Percentiles rank a stretch among this genome's conserved stretches.
Evolutionary conservation across 2,329 filamentous ascomycete species (phyloP).

Genomic region (Ophiostoma sp.): DNA sequence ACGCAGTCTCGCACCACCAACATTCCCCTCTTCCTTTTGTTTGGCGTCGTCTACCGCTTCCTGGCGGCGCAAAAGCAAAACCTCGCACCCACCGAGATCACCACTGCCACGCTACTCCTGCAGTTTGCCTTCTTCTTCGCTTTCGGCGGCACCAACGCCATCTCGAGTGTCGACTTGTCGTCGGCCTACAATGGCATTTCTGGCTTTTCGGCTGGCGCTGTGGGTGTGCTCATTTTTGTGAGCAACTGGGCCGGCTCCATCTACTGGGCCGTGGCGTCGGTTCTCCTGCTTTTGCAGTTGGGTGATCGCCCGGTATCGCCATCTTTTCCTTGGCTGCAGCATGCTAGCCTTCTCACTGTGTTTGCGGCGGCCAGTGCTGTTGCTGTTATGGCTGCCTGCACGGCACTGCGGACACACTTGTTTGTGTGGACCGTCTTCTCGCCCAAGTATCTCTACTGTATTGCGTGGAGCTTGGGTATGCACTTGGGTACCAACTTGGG

Average conservation of each 20-base stretch:
- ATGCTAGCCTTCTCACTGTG: slow-evolving; percentile 66
- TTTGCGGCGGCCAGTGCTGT: slow-evolving; percentile 66
- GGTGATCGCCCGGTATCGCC: neutral
- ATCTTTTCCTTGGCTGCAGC: slow-evolving; percentile 38
- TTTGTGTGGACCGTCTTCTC: slow-evolving; percentile 99
- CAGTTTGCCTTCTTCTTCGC: slow-evolving; percentile 87
- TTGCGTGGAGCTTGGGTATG: slow-evolving; percentile 83
- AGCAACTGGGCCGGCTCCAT: slow-evolving; percentile 91
- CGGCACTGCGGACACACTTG: slow-evolving; percentile 77
- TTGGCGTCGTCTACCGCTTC: slow-evolving; percentile 59
- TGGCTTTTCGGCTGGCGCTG: slow-evolving; percentile 75
- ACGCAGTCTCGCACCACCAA: slow-evolving; percentile 87
- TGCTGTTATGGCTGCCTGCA: slow-evolving; percentile 87
- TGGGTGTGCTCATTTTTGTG: slow-evolving; percentile 80
- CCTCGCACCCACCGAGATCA: slow-evolving; percentile 59
- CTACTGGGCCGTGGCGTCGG: slow-evolving; percentile 74
- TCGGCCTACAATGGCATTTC: slow-evolving; percentile 92
- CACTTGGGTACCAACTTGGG: slow-evolving; percentile 73
- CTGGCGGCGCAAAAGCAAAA: slow-evolving; percentile 39
- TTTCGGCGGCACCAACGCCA: slow-evolving; percentile 87
- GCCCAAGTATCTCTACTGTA: slow-evolving; percentile 90
- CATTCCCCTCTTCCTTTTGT: slow-evolving; percentile 78
- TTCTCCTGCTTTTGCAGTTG: slow-evolving; percentile 51
- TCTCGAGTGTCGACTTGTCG: slow-evolving; percentile 91
- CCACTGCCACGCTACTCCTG: slow-evolving; percentile 70